Percentiles rank a stretch among this genome's conserved stretches.
These are phyloP conservation scores for Curvularia eragrostidis DNA, from an alignment of 2,329 filamentous ascomycete genomes.

Conservation along the genomic window DNA sequence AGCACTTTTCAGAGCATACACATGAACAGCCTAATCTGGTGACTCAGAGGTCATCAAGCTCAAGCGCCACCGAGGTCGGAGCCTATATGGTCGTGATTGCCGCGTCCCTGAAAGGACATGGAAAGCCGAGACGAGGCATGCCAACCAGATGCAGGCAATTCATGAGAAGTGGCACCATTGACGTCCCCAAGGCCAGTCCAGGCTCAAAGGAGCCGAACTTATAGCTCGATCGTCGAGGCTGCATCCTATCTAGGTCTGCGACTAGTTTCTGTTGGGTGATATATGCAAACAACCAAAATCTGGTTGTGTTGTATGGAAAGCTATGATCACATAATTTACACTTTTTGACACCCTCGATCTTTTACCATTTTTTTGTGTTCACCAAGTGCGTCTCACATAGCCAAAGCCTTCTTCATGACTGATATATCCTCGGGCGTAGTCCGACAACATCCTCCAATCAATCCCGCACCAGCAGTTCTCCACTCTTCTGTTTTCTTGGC, in stretches of 20 bases:
- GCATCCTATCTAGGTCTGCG: background rate
- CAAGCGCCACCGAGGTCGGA: background rate
- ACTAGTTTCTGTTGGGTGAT: background rate
- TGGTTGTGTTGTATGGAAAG: background rate
- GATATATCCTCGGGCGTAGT: slow-evolving; percentile 53
- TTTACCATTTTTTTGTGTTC: background rate
- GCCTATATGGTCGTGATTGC: background rate
- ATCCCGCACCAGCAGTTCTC: slow-evolving; percentile 47
- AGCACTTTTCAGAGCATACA: background rate
- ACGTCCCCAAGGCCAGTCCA: background rate
- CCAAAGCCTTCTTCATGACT: slow-evolving; percentile 39
- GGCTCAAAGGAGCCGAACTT: background rate
- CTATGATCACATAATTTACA: background rate
- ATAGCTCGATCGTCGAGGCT: background rate
- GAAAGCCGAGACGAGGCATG: background rate
- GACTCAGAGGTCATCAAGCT: background rate
- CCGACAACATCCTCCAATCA: slow-evolving; percentile 58
- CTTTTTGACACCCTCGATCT: background rate
- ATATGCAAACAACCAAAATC: background rate
- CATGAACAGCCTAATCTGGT: background rate
- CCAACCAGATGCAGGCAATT: too few relatives aligned
- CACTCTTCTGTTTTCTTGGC: slow-evolving; percentile 43
- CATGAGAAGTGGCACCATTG: background rate
- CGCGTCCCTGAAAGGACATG: background rate
- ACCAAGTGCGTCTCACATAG: background rate